Conservation (phyloP, 129 eudicot species). For the Glebionis coronaria region DNA sequence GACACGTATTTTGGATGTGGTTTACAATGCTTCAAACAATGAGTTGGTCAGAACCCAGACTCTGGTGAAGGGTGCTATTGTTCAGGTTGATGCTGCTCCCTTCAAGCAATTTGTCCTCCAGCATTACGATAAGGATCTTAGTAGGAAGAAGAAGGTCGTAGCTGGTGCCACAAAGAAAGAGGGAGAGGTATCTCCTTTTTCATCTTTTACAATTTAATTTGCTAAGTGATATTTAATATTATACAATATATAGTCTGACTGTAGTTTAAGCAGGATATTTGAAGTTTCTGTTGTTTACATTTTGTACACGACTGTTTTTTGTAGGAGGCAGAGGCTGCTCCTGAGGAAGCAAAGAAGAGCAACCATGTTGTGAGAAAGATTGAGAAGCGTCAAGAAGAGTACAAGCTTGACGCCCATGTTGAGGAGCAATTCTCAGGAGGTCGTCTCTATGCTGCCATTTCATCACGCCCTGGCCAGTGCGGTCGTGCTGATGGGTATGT, state of each 20-base stretch:
- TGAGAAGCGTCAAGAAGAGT: constrained; percentile 65
- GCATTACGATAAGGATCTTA: constrained; percentile 76
- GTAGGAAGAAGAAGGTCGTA: constrained; percentile 70
- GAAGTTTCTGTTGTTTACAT: neutral
- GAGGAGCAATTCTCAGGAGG: constrained; percentile 82
- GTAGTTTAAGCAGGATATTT: neutral
- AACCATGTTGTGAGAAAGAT: constrained; percentile 62
- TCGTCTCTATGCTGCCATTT: constrained; percentile 65
- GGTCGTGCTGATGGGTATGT: constrained; percentile 83
- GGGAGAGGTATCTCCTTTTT: too few species aligned
- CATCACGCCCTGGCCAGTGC: constrained; percentile 86
- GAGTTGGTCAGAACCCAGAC: constrained; percentile 85
- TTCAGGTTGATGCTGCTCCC: constrained; percentile 81
- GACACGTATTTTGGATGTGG: constrained; percentile 75
- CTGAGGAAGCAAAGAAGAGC: constrained; percentile 69
- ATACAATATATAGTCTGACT: too few species aligned
- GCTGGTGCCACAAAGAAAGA: constrained; percentile 54
- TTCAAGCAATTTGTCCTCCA: constrained; percentile 71
- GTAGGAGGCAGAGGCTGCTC: constrained; percentile 45
- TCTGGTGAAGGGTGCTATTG: constrained; percentile 74
- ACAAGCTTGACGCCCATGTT: constrained; percentile 59
- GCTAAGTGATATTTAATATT: too few species aligned
- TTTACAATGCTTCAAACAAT: constrained; percentile 79
- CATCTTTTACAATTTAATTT: too few species aligned
- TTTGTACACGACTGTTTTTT: neutral